phyloP scores from a whole-genome alignment of 1,284 basidiomycete genomes.

The Athelia psychrophila region DNA sequence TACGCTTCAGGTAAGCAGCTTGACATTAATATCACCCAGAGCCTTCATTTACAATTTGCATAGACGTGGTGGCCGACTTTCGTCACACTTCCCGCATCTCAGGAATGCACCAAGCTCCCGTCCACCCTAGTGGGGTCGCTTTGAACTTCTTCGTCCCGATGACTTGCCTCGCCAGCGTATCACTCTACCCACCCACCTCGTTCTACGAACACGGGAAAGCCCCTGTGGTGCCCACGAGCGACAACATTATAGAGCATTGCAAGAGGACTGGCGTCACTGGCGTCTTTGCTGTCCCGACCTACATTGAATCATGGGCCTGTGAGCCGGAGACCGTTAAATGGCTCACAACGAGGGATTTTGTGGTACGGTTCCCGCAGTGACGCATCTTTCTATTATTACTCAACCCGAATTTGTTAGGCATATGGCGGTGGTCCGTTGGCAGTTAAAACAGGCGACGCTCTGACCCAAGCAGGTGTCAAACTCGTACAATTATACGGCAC shows the following conservation, averaged over 20 bases:
- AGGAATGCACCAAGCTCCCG: conserved; percentile 14
- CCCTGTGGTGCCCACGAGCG: conserved; percentile 15
- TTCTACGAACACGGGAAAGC: conserved; percentile 7
- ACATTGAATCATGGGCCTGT: conserved; percentile 16
- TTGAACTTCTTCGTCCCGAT: conserved; percentile 13
- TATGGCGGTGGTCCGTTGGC: conserved; percentile 18
- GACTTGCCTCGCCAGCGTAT: conserved; percentile 9
- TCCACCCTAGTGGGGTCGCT: conserved; percentile 15
- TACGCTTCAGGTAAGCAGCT: background rate
- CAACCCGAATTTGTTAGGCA: conserved; percentile 2
- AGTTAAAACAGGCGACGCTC: conserved; percentile 15
- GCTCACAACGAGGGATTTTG: conserved; percentile 9
- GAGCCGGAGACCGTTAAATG: conserved; percentile 7
- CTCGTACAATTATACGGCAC: conserved; percentile 16
- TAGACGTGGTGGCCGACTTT: conserved; percentile 24
- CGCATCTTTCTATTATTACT: background rate
- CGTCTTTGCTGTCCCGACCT: conserved; percentile 14
- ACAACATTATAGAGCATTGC: conserved; percentile 15
- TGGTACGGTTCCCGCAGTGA: conserved; percentile 16
- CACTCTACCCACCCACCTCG: conserved; percentile 15
- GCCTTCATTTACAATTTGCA: conserved; percentile 2
- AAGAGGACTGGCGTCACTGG: conserved; percentile 8
- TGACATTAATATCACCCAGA: background rate
- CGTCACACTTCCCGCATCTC: conserved; percentile 4
- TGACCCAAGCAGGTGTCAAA: conserved; percentile 17